Base-by-base conservation (phyloP, 176 grass and related monocot species). In the Musa acuminata region DNA sequence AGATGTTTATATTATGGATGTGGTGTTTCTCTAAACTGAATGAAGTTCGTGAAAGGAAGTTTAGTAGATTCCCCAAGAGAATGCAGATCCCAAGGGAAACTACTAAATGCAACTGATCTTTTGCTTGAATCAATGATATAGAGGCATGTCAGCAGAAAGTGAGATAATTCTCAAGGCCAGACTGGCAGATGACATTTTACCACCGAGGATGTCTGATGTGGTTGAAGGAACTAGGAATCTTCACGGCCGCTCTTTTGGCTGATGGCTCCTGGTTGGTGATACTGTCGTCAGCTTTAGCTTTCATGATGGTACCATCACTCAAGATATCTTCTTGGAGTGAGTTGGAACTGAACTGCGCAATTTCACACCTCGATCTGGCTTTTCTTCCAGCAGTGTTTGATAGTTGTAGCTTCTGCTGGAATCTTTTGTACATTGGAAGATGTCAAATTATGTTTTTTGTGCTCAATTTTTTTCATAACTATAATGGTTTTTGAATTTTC, bases 351-450 rank as follows among this genome's bases (percentile, higher is more conserved):
- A 50, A 19, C 8, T 29, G 22, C 35, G 29, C 48, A 69, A 29
- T 9, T 19, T 49, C 49, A 19, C 67, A 8, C 19, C 4, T 17
- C 2, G 13, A 14, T 48, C 49, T n/a, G n/a, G 21, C 19, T 14
- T 25, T 73, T 55, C 71, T 73, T 54, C 49, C 23, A 73, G 13
- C 13, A 73, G 9, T 72, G 21, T n/a, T 49, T 23, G 14, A 49
- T 22, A 51, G 17, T 54, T 53, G 4, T 8, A 22, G 52, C 22
- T 72, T 72, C 22, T 72, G 50, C 50, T 73, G 10, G 71, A 54
- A 26, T 29, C 67, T 53, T 73, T 73, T 73, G 71, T 73, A 29
- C 51, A 73, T 73, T 52, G 23, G 71, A 54, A 52, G n/a, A 26
- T 55, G 9, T 23, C 51, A 73, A 25, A 54, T 55, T n/a, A 24